phyloP scores from a whole-genome alignment of 257 asterid species.

The Avicennia marina region DNA sequence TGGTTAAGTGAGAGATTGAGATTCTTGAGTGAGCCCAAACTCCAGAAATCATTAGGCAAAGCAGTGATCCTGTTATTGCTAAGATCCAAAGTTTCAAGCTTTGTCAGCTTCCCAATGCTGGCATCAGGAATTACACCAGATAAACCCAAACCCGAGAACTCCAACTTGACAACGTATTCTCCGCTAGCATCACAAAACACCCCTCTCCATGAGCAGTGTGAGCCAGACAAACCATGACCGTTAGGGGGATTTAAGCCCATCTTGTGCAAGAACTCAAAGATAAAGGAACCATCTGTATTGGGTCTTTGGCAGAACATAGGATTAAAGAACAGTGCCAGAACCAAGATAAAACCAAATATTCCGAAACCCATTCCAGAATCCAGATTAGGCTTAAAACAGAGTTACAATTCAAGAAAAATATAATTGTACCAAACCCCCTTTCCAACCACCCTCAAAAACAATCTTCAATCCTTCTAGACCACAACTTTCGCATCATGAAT shows the following conservation, averaged over 20 bases:
- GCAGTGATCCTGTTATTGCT: slow-evolving; percentile 69
- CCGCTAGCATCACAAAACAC: slow-evolving; percentile 59
- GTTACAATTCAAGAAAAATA: background rate
- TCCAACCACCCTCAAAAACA: slow-evolving; percentile 14
- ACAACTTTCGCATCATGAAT: slow-evolving; percentile 26
- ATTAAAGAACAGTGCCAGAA: slow-evolving; percentile 48
- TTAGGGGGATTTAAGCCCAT: slow-evolving; percentile 45
- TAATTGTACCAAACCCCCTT: slow-evolving; percentile 2
- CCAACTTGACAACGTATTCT: slow-evolving; percentile 45
- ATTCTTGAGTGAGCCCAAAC: slow-evolving; percentile 69
- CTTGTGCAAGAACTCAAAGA: slow-evolving; percentile 60
- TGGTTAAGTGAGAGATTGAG: slow-evolving; percentile 74
- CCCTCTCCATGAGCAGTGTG: slow-evolving; percentile 70
- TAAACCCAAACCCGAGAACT: slow-evolving; percentile 56
- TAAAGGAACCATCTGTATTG: slow-evolving; percentile 63
- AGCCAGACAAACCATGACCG: slow-evolving; percentile 39
- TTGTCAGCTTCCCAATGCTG: slow-evolving; percentile 76
- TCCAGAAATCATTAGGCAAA: slow-evolving; percentile 87
- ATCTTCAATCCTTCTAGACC: slow-evolving; percentile 22
- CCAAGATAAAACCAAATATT: slow-evolving; percentile 32
- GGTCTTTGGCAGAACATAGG: slow-evolving; percentile 49
- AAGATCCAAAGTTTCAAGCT: slow-evolving; percentile 67
- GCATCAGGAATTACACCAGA: slow-evolving; percentile 74
- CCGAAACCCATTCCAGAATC: slow-evolving; percentile 53
- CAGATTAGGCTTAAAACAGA: slow-evolving; percentile 12